These are phyloP conservation scores for Wickerhamiella azymoides DNA, from an alignment of 805 yeast genomes.

Conservation along the genomic window DNA sequence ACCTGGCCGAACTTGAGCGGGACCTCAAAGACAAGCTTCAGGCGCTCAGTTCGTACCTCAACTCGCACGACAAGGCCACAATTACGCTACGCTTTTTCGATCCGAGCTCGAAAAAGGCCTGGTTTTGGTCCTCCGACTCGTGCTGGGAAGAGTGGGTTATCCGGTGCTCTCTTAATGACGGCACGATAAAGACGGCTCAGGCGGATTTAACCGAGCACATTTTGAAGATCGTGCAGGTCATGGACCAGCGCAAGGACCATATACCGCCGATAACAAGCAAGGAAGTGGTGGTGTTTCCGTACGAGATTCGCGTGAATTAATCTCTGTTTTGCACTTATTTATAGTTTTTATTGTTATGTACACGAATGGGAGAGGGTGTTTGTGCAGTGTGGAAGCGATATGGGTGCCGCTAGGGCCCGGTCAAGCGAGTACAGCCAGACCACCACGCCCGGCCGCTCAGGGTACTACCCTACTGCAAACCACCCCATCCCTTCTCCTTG, in stretches of 20 bases:
- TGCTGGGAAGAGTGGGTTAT: conserved; percentile 66
- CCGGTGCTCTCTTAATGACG: conserved; percentile 31
- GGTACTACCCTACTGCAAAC: not conserved
- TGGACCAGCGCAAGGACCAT: conserved; percentile 45
- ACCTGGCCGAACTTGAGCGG: conserved; percentile 13
- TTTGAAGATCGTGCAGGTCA: conserved; percentile 35
- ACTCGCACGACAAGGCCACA: conserved; percentile 12
- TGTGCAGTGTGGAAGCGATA: too few relatives aligned
- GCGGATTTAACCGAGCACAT: conserved; percentile 31
- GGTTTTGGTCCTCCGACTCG: conserved; percentile 38
- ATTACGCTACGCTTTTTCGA: conserved; percentile 23
- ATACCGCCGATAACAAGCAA: conserved; percentile 62
- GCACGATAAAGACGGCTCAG: conserved; percentile 15
- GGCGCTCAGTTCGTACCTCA: conserved; percentile 9
- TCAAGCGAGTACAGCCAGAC: too few relatives aligned
- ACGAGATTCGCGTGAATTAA: conserved; percentile 23
- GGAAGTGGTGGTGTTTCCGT: conserved; percentile 54
- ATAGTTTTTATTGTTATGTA: not conserved
- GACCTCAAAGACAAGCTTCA: conserved; percentile 12
- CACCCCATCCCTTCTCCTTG: conserved; percentile 30
- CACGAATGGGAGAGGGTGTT: too few relatives aligned
- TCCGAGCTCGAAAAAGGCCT: conserved; percentile 33
- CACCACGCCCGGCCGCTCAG: too few relatives aligned
- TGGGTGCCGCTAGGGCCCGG: too few relatives aligned
- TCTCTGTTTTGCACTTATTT: not conserved